phyloP scores from a whole-genome alignment of 768 basidiomycete species.

The Ramaria rubella region DNA sequence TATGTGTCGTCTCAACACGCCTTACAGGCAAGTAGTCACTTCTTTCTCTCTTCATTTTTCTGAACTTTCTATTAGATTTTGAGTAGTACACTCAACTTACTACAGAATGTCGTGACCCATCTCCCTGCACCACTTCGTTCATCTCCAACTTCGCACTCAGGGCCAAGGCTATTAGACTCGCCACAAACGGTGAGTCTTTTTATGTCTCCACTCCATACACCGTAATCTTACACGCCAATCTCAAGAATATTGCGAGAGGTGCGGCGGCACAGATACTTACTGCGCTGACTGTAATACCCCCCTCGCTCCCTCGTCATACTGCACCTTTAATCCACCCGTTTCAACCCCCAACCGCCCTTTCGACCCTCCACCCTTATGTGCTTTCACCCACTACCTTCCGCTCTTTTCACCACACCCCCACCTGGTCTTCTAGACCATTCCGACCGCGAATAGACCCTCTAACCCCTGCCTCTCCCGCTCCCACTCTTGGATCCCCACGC shows the following conservation, averaged over 20 bases:
- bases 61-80: slow-evolving; percentile 2
- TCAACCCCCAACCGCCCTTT: slow-evolving; percentile 4
- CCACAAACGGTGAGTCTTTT: not conserved
- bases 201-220: not conserved
- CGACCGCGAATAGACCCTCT: not conserved
- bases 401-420: not conserved
- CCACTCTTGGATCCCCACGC: not conserved
- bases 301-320: not conserved
- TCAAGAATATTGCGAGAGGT: not conserved
- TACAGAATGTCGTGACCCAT: slow-evolving; percentile 2
- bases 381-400: not conserved
- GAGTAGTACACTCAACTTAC: slow-evolving; percentile 3
- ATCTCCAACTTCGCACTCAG: not conserved
- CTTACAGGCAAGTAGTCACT: not conserved
- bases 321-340: not conserved
- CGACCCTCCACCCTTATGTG: not conserved
- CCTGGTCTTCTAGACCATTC: not conserved
- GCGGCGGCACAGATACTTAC: slow-evolving; percentile 3
- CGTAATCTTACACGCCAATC: not conserved
- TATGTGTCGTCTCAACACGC: slow-evolving; percentile 3
- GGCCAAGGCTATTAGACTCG: not conserved
- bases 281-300: not conserved
- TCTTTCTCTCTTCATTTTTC: not conserved
- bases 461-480: not conserved
- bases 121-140: not conserved